Evolutionary conservation across 2,329 filamentous ascomycete species (phyloP), one percentile per base, ranked within the genome.

Genomic region (Ophiocordyceps unilateralis): DNA sequence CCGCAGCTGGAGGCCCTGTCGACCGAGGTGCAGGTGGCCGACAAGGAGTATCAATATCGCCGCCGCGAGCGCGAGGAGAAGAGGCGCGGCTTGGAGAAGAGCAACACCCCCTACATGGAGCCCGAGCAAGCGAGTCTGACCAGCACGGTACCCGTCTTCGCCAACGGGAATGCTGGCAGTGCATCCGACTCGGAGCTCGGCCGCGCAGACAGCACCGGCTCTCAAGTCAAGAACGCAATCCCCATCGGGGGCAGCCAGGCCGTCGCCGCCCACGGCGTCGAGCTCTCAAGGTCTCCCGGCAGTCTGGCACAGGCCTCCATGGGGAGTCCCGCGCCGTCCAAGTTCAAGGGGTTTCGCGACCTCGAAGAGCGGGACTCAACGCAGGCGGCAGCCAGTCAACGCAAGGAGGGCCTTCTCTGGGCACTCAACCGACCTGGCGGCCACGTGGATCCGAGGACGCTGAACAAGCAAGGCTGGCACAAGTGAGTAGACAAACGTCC

Each of bases 381-480:
- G 12, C 68, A 72, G 44, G 54, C 67, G 14, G 61, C 64, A 5
- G 66, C 63, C 20, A 66, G 70, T 19, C 81, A 89, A 51, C 76
- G 85, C 39, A 98, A 96, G 58, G 91, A 98, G 65, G 93, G 91
- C 6, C 68, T 98, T 10, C 63, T 98, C 8, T 98, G 91, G 91
- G 87, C 93, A 22, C 66, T 96, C 39, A 96, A 89, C 56, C 77
- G 86, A 48, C 89, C 89, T 3, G 88, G 88, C 17, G 89, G 86
- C 45, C 91, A 98, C 59, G 88, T 91, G 23, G 93, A 98, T 58
- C 91, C 91, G 10, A 86, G 91, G 52, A 88, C 86, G 17, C 69
- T 98, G 52, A 96, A 95, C 57, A 95, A 96, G 59, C 87, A 93
- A 61, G 88, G 86, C 41, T 98, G 91, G 91, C 91, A 98, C 61